Conservation (phyloP, 768 basidiomycete species). For the Russula sp. region DNA sequence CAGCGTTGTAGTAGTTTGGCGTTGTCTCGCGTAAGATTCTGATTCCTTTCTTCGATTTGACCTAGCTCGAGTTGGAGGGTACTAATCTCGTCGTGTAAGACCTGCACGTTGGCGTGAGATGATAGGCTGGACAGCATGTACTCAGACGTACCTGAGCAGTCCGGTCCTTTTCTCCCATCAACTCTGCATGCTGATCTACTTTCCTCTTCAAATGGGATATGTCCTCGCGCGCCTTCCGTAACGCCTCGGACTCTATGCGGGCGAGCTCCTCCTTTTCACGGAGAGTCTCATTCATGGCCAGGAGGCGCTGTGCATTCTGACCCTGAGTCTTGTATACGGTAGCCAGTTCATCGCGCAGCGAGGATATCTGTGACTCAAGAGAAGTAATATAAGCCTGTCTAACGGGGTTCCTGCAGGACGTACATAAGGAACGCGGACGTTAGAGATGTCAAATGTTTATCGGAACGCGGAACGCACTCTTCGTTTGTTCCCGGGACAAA, state of each 20-base stretch:
- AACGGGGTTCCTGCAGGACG: conserved; percentile 60
- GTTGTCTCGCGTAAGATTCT: conserved; percentile 85
- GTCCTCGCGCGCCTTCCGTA: conserved; percentile 73
- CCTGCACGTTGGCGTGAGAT: conserved; percentile 37
- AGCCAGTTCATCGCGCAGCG: conserved; percentile 85
- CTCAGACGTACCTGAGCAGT: conserved; percentile 64
- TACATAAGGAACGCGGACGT: neutral
- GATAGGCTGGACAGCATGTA: neutral
- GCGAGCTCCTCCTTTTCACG: conserved; percentile 88
- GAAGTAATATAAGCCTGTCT: conserved; percentile 84
- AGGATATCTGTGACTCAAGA: conserved; percentile 89
- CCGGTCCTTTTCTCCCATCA: conserved; percentile 84
- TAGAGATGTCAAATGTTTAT: neutral
- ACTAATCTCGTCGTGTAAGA: conserved; percentile 90
- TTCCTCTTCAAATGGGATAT: conserved; percentile 60
- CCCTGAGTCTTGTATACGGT: conserved; percentile 95
- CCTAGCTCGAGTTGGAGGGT: conserved; percentile 87
- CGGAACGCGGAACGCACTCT: conserved; percentile 46
- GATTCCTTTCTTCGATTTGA: conserved; percentile 83
- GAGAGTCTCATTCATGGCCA: conserved; percentile 92
- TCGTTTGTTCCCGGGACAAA: conserved; percentile 55
- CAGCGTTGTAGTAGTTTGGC: conserved; percentile 92
- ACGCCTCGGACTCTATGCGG: conserved; percentile 70
- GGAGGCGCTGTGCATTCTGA: conserved; percentile 87
- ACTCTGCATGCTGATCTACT: conserved; percentile 75